Percentiles rank a stretch among this genome's conserved stretches.
Evolutionary conservation across 2,329 filamentous ascomycete species (phyloP).

Genomic region (Aspergillus udagawae): DNA sequence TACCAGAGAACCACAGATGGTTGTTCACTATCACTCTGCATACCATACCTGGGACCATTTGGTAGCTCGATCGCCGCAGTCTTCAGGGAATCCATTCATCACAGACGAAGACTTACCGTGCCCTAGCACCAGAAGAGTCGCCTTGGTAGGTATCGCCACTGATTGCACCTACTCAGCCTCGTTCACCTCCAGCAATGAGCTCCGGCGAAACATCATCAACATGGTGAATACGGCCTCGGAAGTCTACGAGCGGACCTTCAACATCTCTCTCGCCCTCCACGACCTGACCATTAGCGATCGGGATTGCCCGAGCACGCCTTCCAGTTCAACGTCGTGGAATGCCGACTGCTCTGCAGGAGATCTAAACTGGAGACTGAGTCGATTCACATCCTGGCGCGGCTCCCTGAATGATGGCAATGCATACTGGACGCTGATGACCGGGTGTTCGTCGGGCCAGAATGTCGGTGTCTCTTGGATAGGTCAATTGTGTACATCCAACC

Average conservation of each 20-base stretch:
- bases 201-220: slow-evolving; percentile 34
- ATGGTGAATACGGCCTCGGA: slow-evolving; percentile 80
- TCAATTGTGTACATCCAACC: slow-evolving; percentile 59
- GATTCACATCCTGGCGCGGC: slow-evolving; percentile 82
- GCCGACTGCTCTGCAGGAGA: slow-evolving; percentile 12
- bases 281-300: slow-evolving; percentile 74
- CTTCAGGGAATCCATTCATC: too few relatives aligned
- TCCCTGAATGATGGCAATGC: slow-evolving; percentile 69
- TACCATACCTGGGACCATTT: too few relatives aligned
- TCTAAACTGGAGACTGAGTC: slow-evolving; percentile 44
- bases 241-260: slow-evolving; percentile 83
- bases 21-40: too few relatives aligned
- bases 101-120: slow-evolving; percentile 43
- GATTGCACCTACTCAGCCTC: slow-evolving; percentile 78
- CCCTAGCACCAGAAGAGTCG: slow-evolving; percentile 78
- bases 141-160: slow-evolving; percentile 80
- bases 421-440: slow-evolving; percentile 85
- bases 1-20: background rate
- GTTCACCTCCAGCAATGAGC: slow-evolving; percentile 58
- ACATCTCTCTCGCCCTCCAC: slow-evolving; percentile 81
- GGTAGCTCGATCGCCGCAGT: background rate
- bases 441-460: slow-evolving; percentile 72
- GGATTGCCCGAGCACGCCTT: slow-evolving; percentile 65
- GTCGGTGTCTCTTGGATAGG: slow-evolving; percentile 81
- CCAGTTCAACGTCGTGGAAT: slow-evolving; percentile 43